Evolutionary conservation across 495 filamentous ascomycete species (phyloP), one percentile per base, ranked within the genome.

Genomic region (Talaromyces nanjingensis): DNA sequence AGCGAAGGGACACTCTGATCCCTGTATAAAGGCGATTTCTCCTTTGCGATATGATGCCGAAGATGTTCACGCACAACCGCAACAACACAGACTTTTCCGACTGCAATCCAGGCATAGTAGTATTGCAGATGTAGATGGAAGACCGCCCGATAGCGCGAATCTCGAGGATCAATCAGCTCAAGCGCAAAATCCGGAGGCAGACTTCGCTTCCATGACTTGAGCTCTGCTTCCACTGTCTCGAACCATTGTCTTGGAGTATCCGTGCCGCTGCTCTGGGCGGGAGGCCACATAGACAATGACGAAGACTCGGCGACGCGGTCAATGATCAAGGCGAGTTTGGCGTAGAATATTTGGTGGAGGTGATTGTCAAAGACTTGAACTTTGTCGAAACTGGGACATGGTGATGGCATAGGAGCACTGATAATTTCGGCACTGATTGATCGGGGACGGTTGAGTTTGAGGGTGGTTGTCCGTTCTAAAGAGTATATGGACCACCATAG

Each of bases 401-500:
- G 49, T 14, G 49, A 53, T 0, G 49, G 49, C 0, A 20, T 53
- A 9, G 49, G 22, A 8, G 68, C 71, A n/a, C 37, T 42, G 37
- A 42, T 42, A 0, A 42, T 42, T 4, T 42, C 37, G 14, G 37
- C 37, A 4, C 37, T 42, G 14, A 42, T 42, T 16, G 37, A 42
- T 42, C 37, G 37, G 14, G 37, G 37, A 42, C 37, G 37, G 14
- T 42, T 42, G 14, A 42, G 37, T 42, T 42, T 42, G 4, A 42
- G 14, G 14, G 37, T 42, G 12, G 37, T 42, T 42, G 37, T 42
- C 5, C 71, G 63, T 64, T 73, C 71, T 14, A 73, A 65, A 8
- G 69, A 70, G 56, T 71, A 73, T 0, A 73, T 65, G 1, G 69
- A 67, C 71, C 71, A 71, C 68, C 67, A 71, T 4, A 71, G 58